Base-by-base conservation (phyloP, 148 eudicot genomes). In the Rhododendron simsii region DNA sequence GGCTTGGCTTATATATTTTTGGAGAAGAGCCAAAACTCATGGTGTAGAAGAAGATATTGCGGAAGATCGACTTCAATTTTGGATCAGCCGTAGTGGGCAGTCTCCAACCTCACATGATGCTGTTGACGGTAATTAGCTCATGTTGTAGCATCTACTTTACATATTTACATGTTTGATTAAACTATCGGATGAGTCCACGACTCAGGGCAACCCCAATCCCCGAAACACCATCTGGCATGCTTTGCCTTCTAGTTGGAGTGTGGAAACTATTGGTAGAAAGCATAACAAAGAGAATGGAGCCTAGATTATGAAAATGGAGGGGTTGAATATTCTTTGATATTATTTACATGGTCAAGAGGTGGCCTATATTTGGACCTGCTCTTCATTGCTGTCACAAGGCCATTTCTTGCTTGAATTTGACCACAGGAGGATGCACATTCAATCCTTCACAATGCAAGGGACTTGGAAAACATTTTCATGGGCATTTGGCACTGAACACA, bases 31-130 rank as follows among this genome's bases (percentile, higher is more conserved):
- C 65, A 83, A 83, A 76, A 77, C 85, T 61, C 83, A 87, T 73
- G 82, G 85, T 37, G 88, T 87, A 71, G 88, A 87, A 87, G 85
- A 87, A 33, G 88, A 87, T 87, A 83, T 87, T 82, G 88, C 88
- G 20, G 88, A 87, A 45, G 85, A 87, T 65, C 82, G 83, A 35
- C 83, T 87, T 87, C 83, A 87, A 76, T 87, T 57, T 87, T 87
- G 88, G 88, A 87, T 83, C 69, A 87, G 88, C 82, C 88, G 50
- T 14, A 87, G 75, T 30, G 85, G 85, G 82, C 88, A 87, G 65
- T 75, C 85, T 83, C 69, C 88, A 76, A 83, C 88, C 61, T 83
- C 88, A 77, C 88, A 87, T 77, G 88, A 87, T 77, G 88, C 83
- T 14, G 88, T 87, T 83, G 88, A 87, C 33, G 88, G 88, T 87